Percentiles rank a stretch among this genome's conserved stretches.
phyloP scores from a whole-genome alignment of 164 flowering plant species.

The Magnolia changhungtana region DNA sequence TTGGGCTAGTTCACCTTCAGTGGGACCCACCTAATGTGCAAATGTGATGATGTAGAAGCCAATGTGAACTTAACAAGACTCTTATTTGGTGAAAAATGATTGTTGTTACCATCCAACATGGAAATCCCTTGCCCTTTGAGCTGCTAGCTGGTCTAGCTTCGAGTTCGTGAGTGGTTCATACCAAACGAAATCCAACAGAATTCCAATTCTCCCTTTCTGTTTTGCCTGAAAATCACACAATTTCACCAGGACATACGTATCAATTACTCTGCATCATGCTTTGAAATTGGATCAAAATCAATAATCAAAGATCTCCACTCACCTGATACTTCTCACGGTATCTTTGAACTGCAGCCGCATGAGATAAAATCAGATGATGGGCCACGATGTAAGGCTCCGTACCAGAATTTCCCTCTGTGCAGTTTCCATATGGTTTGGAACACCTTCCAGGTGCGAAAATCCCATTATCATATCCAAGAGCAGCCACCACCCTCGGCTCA shows the following conservation, averaged over 20 bases:
- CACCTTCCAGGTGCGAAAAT: slow-evolving; percentile 19
- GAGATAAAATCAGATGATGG: slow-evolving; percentile 20
- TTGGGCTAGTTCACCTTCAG: neutral
- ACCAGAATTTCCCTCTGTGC: slow-evolving; percentile 19
- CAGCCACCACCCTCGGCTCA: slow-evolving; percentile 23
- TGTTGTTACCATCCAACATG: slow-evolving; percentile 18
- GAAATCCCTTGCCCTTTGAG: slow-evolving; percentile 22
- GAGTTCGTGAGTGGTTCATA: slow-evolving; percentile 21
- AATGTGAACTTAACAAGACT: neutral
- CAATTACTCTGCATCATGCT: neutral
- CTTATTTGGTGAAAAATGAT: neutral
- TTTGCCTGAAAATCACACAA: slow-evolving; percentile 1
- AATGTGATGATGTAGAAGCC: neutral
- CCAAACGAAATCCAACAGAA: slow-evolving; percentile 26
- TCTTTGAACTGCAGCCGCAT: slow-evolving; percentile 22
- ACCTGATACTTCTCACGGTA: slow-evolving; percentile 22
- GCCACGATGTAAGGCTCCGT: slow-evolving; percentile 25
- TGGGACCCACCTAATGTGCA: neutral
- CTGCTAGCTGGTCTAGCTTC: slow-evolving; percentile 11
- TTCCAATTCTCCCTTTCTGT: slow-evolving; percentile 20
- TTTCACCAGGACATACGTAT: neutral
- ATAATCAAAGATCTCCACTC: neutral
- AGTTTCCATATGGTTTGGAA: slow-evolving; percentile 18
- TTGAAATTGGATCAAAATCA: neutral
- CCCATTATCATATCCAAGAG: slow-evolving; percentile 24